Evolutionary conservation across 2,329 filamentous ascomycete genomes (phyloP).

Genomic region (Fusarium staphyleae): DNA sequence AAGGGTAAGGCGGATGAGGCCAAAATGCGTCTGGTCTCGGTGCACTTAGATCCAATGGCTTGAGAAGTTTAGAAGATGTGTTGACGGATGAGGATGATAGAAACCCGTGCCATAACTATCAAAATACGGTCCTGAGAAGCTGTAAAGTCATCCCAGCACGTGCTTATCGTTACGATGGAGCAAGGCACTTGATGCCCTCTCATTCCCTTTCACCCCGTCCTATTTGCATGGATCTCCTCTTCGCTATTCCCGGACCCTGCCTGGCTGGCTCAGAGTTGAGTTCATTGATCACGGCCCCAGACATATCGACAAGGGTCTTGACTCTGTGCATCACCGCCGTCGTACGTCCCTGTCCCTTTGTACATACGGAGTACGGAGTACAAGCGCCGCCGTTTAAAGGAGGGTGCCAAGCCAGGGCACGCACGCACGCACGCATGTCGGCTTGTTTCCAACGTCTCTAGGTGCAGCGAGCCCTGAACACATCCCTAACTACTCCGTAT

Average conservation of each 20-base stretch:
- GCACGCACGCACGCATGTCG: neutral
- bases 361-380: no score
- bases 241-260: conserved; percentile 21
- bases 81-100: neutral
- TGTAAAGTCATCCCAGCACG: no score
- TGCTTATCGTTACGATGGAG: no score
- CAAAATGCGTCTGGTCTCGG: conserved; percentile 7
- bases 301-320: conserved; percentile 31
- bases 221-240: conserved; percentile 8
- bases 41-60: conserved; percentile 11
- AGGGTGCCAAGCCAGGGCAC: conserved; percentile 2
- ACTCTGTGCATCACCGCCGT: conserved; percentile 19
- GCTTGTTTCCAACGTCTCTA: conserved; percentile 9
- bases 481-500: no score
- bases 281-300: conserved; percentile 29
- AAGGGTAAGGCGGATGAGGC: conserved; percentile 9
- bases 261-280: conserved; percentile 34
- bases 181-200: neutral
- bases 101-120: neutral
- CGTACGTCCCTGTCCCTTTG: neutral
- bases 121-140: neutral
- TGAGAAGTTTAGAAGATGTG: conserved; percentile 3
- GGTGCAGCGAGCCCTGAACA: conserved; percentile 17
- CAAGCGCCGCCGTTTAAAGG: conserved; percentile 25
- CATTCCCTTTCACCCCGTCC: neutral